Percentiles rank a stretch among this genome's conserved stretches.
phyloP scores from a whole-genome alignment of 1,284 basidiomycete species.

The Malassezia psittaci region DNA sequence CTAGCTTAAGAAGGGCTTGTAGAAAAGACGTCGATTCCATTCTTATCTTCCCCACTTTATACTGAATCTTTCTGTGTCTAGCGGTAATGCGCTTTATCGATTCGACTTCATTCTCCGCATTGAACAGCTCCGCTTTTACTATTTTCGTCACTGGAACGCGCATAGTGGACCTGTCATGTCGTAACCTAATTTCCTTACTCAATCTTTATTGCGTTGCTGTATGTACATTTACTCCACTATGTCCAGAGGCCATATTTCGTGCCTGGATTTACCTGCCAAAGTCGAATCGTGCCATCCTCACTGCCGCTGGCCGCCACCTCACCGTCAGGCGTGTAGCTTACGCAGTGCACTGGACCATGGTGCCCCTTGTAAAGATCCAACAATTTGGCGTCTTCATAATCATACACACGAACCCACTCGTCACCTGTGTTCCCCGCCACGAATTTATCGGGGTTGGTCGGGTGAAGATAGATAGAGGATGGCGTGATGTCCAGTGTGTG shows the following conservation, averaged over 20 bases:
- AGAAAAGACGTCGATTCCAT: too few species aligned
- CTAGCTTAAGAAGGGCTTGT: too few species aligned
- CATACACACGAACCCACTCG: constrained; percentile 92
- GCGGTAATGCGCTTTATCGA: not conserved
- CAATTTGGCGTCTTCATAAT: constrained; percentile 72
- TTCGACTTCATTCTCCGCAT: not conserved
- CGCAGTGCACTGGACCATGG: constrained; percentile 89
- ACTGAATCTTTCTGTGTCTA: not conserved
- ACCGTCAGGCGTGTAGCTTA: constrained; percentile 91
- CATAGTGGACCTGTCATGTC: not conserved
- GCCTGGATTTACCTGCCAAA: constrained; percentile 13
- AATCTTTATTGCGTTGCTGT: not conserved
- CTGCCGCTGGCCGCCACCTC: constrained; percentile 94
- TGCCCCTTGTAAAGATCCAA: constrained; percentile 89
- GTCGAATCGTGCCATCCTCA: constrained; percentile 53
- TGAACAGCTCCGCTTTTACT: not conserved
- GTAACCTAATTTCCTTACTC: not conserved
- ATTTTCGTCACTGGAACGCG: not conserved
- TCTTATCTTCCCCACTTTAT: not conserved
- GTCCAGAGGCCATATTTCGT: constrained; percentile 18
- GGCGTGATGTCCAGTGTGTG: constrained; percentile 52
- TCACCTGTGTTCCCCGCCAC: constrained; percentile 81
- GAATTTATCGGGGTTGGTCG: constrained; percentile 74
- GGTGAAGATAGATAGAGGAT: constrained; percentile 85
- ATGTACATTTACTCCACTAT: not conserved